Evolutionary conservation across 495 filamentous ascomycete species (phyloP).

Genomic region (Talaromyces stipitatus): DNA sequence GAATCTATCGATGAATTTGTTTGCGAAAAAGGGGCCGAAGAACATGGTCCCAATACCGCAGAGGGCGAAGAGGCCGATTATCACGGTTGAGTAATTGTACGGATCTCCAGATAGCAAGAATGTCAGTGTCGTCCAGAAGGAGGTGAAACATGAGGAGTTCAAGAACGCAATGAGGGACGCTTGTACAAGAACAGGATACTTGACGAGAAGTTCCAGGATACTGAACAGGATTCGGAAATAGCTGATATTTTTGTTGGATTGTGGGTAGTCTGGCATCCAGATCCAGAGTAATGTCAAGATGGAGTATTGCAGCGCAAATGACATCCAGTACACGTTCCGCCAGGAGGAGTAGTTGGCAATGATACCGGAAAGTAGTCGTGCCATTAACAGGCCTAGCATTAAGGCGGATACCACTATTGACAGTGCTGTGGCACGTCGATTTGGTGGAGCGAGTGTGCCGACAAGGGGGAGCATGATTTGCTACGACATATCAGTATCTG

Average conservation of each 20-base stretch:
- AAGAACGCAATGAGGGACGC: conserved; percentile 52
- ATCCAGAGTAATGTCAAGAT: conserved; percentile 60
- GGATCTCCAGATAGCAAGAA: conserved; percentile 65
- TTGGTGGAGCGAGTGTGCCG: conserved; percentile 67
- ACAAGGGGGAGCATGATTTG: conserved; percentile 81
- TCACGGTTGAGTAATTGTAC: conserved; percentile 57
- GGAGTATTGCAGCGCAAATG: conserved; percentile 63
- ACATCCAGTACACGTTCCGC: conserved; percentile 76
- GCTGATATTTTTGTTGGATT: conserved; percentile 50
- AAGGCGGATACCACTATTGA: conserved; percentile 75
- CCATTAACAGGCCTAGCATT: conserved; percentile 67
- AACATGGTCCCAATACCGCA: conserved; percentile 65
- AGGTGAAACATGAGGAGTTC: conserved; percentile 52
- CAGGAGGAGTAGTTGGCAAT: conserved; percentile 63
- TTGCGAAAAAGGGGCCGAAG: conserved; percentile 58
- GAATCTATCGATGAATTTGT: conserved; percentile 62
- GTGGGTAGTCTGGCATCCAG: conserved; percentile 76
- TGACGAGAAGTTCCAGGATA: conserved; percentile 53
- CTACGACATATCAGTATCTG: conserved; percentile 8
- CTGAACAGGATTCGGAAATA: conserved; percentile 60
- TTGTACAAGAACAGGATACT: conserved; percentile 63
- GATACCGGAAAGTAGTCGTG: conserved; percentile 68
- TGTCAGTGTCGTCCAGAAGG: conserved; percentile 76
- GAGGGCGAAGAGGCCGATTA: conserved; percentile 71
- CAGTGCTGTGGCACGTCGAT: conserved; percentile 57